Conservation (phyloP, 176 grass and related monocot species). For the Dendrocalamus sinicus region DNA sequence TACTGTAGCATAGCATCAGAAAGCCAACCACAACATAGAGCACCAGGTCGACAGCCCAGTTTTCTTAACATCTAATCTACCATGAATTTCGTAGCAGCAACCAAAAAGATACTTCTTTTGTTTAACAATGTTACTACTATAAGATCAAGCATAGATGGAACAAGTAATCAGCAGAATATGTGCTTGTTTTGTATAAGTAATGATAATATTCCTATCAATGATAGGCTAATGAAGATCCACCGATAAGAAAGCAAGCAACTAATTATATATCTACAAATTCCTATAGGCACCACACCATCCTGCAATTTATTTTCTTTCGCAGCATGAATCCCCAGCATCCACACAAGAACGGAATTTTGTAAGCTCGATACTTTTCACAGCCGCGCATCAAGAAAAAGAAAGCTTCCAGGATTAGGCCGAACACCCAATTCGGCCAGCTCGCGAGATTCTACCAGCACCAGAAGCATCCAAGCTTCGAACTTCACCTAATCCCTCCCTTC, state of each 20-base stretch:
- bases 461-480: slow-evolving; percentile 40
- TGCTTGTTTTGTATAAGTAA: slow-evolving; percentile 16
- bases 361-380: slow-evolving; percentile 15
- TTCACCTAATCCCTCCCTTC: slow-evolving; percentile 18
- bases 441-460: slow-evolving; percentile 41
- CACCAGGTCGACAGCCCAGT: background rate
- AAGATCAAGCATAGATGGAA: slow-evolving; percentile 13
- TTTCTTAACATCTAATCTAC: background rate
- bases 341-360: slow-evolving; percentile 23
- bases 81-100: slow-evolving; percentile 13
- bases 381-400: slow-evolving; percentile 2
- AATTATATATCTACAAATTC: background rate
- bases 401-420: slow-evolving; percentile 39
- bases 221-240: slow-evolving; percentile 37
- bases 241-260: slow-evolving; percentile 12
- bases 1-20: background rate
- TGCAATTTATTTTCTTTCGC: slow-evolving; percentile 12
- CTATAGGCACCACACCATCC: background rate
- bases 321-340: slow-evolving; percentile 38
- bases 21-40: slow-evolving; percentile 19
- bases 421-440: slow-evolving; percentile 24
- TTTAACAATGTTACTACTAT: background rate
- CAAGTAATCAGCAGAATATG: slow-evolving; percentile 16
- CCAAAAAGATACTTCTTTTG: background rate
- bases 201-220: background rate